A percentile compares a stretch with the other conserved stretches of the same genome.
phyloP scores from a whole-genome alignment of 495 filamentous ascomycete genomes.

The Aspergillus diversus region DNA sequence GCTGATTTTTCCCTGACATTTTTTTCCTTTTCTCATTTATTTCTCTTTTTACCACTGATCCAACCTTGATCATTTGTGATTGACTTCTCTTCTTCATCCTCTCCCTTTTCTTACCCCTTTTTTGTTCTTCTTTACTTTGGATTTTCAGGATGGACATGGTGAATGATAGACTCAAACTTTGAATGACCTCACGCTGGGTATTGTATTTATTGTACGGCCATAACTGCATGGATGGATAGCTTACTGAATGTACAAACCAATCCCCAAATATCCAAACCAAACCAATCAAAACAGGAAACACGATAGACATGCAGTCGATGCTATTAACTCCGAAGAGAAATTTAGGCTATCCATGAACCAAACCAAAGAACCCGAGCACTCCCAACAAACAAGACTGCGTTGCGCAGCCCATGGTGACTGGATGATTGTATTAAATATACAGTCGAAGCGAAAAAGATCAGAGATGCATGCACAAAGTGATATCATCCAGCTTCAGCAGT shows the following conservation, averaged over 20 bases:
- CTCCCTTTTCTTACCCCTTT: not conserved
- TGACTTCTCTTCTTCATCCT: too few relatives aligned
- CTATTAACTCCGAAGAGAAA: too few relatives aligned
- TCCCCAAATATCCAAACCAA: too few relatives aligned
- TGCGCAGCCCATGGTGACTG: not conserved
- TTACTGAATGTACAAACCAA: not conserved
- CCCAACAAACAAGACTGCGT: not conserved
- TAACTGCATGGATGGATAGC: not conserved
- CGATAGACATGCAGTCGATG: too few relatives aligned
- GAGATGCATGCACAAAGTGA: constrained; percentile 17
- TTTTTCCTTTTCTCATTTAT: not conserved
- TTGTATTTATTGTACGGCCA: not conserved
- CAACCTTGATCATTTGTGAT: too few relatives aligned
- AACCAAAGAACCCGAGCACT: not conserved
- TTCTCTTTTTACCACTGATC: not conserved
- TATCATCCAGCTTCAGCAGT: constrained; percentile 18
- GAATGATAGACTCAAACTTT: constrained; percentile 7
- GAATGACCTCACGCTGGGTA: not conserved
- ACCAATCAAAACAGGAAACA: too few relatives aligned
- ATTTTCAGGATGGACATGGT: not conserved
- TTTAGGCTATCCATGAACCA: too few relatives aligned
- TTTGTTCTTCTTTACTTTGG: too few relatives aligned
- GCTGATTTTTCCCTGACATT: not conserved
- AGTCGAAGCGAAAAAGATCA: constrained; percentile 8
- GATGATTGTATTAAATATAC: constrained; percentile 14